Evolutionary conservation across 1,284 basidiomycete genomes (phyloP).

Genomic region (Tremellales sp.): DNA sequence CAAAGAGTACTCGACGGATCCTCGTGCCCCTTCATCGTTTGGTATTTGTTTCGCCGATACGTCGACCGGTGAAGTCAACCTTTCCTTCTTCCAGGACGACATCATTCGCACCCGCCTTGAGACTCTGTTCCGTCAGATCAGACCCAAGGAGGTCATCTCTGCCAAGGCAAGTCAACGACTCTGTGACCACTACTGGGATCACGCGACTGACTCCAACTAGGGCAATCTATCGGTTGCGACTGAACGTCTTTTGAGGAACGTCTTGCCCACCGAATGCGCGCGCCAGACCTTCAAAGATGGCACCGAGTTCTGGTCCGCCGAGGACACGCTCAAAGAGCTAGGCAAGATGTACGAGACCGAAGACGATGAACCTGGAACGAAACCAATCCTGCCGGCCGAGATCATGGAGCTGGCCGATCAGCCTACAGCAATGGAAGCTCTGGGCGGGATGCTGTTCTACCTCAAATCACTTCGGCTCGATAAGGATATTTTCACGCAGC

Average conservation of each 20-base stretch:
- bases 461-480: constrained; percentile 88
- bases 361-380: constrained; percentile 51
- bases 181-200: no score
- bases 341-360: constrained; percentile 60
- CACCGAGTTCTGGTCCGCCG: constrained; percentile 72
- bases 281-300: constrained; percentile 78
- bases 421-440: constrained; percentile 67
- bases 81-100: constrained; percentile 88
- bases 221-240: constrained; percentile 78
- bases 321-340: constrained; percentile 67
- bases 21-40: constrained; percentile 53
- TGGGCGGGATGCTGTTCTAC: constrained; percentile 89
- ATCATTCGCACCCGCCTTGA: constrained; percentile 87
- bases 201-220: constrained; percentile 51
- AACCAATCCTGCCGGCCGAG: constrained; percentile 60
- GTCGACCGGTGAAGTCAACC: constrained; percentile 90
- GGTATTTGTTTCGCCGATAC: constrained; percentile 95
- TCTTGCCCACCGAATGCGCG: constrained; percentile 71
- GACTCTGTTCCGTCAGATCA: constrained; percentile 85
- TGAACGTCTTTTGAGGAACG: constrained; percentile 69
- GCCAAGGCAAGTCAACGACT: constrained; percentile 64
- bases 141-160: constrained; percentile 89
- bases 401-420: constrained; percentile 68
- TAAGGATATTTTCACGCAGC: constrained; percentile 85
- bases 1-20: constrained; percentile 49